Conservation (phyloP, 495 filamentous ascomycete genomes). For the Thermochaetoides thermophila region DNA sequence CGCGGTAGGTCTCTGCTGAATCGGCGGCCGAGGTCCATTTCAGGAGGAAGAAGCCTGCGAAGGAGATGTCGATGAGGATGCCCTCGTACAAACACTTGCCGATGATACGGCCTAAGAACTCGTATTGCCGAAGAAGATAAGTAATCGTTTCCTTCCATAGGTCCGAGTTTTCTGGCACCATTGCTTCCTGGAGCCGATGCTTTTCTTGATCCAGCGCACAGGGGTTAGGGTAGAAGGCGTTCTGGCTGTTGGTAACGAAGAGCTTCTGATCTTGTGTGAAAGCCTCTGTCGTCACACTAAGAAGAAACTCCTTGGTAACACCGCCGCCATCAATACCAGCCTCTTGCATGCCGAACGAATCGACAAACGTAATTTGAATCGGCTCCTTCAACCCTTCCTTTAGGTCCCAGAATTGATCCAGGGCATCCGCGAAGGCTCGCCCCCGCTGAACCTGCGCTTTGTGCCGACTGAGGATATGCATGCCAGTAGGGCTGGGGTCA, state of each 20-base stretch:
- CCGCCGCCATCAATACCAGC: conserved; percentile 95
- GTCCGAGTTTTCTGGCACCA: conserved; percentile 30
- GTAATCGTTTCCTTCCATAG: conserved; percentile 44
- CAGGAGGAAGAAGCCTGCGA: conserved; percentile 90
- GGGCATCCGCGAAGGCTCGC: conserved; percentile 74
- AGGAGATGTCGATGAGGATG: conserved; percentile 84
- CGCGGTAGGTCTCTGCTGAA: conserved; percentile 51
- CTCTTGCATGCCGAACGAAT: conserved; percentile 73
- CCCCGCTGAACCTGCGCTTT: conserved; percentile 71
- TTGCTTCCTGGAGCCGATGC: conserved; percentile 38
- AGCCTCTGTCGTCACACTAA: conserved; percentile 74
- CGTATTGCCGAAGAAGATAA: conserved; percentile 59
- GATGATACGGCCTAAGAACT: conserved; percentile 83
- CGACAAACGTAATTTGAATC: conserved; percentile 93
- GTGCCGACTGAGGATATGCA: conserved; percentile 50
- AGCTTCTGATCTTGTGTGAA: conserved; percentile 39
- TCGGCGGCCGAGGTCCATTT: conserved; percentile 80
- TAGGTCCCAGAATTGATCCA: conserved; percentile 66
- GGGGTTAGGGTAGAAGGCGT: conserved; percentile 83
- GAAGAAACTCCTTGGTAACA: conserved; percentile 95
- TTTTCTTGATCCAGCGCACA: conserved; percentile 58
- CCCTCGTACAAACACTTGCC: conserved; percentile 98
- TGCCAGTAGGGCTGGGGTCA: conserved; percentile 13
- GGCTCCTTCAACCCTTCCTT: conserved; percentile 83
- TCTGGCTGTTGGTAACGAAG: conserved; percentile 79